These are phyloP conservation scores for Macadamia integrifolia DNA, from an alignment of 164 flowering plant species.

Conservation along the genomic window DNA sequence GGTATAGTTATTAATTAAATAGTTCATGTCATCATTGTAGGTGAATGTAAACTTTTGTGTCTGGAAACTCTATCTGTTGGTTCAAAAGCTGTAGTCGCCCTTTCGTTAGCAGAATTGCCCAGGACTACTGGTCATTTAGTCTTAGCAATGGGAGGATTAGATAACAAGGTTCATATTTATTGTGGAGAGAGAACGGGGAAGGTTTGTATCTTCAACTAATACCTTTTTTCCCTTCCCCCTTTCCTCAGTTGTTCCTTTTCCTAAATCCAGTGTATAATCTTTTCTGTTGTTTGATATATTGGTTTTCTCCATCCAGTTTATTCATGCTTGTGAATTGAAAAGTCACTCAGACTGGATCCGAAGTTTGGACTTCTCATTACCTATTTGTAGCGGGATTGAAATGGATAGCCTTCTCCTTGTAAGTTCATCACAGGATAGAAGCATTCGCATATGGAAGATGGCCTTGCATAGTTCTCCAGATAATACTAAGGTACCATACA, in stretches of 20 bases:
- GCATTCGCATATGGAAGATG: slow-evolving; percentile 92
- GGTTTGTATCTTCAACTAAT: slow-evolving; percentile 29
- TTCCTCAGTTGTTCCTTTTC: not conserved
- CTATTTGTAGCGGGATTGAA: slow-evolving; percentile 34
- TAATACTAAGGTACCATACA: slow-evolving; percentile 20
- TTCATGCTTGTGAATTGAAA: slow-evolving; percentile 78
- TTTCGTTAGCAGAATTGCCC: slow-evolving; percentile 80
- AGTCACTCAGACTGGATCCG: slow-evolving; percentile 97
- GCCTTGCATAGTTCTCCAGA: slow-evolving; percentile 23
- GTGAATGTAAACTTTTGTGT: slow-evolving; percentile 58
- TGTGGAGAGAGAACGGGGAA: slow-evolving; percentile 67
- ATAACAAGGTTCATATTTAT: slow-evolving; percentile 83
- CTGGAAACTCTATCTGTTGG: slow-evolving; percentile 60
- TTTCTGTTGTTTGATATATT: slow-evolving; percentile 9
- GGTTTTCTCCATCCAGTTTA: slow-evolving; percentile 45
- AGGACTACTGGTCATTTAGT: slow-evolving; percentile 47
- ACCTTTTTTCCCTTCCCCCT: not conserved
- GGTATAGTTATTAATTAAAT: not conserved
- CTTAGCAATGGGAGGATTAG: slow-evolving; percentile 93
- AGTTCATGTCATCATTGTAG: slow-evolving; percentile 29
- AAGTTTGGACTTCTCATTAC: slow-evolving; percentile 89
- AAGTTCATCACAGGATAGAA: slow-evolving; percentile 95
- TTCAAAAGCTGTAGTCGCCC: slow-evolving; percentile 79
- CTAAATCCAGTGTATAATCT: not conserved
- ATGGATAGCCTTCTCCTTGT: slow-evolving; percentile 55